Evolutionary conservation across 352 stramenopile genomes (phyloP).

Genomic region (Peronospora destructor): DNA sequence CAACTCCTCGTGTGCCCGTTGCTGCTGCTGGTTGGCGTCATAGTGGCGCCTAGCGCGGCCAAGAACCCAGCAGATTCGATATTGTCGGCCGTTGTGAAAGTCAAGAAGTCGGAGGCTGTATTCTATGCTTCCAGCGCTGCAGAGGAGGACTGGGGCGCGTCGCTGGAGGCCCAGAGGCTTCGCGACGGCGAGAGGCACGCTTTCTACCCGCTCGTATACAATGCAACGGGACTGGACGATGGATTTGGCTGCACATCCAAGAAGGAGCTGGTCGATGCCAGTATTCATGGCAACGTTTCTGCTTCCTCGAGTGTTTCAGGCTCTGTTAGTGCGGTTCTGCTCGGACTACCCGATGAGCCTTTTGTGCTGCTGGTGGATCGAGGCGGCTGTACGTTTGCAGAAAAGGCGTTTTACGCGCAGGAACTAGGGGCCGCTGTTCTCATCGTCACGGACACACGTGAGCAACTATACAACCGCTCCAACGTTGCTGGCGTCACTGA

Average conservation of each 20-base stretch:
- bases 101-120: constrained; percentile 43
- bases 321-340: constrained; percentile 3
- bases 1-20: constrained; percentile 12
- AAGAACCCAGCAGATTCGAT: constrained; percentile 33
- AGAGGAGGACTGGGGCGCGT: constrained; percentile 47
- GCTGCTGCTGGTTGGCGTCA: constrained; percentile 3
- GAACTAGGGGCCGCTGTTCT: constrained; percentile 56
- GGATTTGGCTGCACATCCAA: constrained; percentile 47
- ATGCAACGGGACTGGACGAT: constrained; percentile 32
- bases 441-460: constrained; percentile 67
- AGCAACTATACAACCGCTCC: constrained; percentile 65
- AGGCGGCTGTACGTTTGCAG: constrained; percentile 59
- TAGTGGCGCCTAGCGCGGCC: constrained; percentile 7
- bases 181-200: constrained; percentile 30
- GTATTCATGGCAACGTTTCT: constrained; percentile 7
- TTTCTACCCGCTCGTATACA: constrained; percentile 52
- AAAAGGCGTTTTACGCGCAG: constrained; percentile 71
- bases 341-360: constrained; percentile 25
- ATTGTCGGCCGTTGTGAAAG: constrained; percentile 45
- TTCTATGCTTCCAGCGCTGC: constrained; percentile 51
- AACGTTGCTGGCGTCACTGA: constrained; percentile 20
- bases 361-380: constrained; percentile 74
- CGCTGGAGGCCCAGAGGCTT: constrained; percentile 44
- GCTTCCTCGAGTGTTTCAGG: constrained; percentile 6
- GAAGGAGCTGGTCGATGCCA: constrained; percentile 24